phyloP scores from a whole-genome alignment of 106 monocot genomes.

The Xerophyta viscosa region DNA sequence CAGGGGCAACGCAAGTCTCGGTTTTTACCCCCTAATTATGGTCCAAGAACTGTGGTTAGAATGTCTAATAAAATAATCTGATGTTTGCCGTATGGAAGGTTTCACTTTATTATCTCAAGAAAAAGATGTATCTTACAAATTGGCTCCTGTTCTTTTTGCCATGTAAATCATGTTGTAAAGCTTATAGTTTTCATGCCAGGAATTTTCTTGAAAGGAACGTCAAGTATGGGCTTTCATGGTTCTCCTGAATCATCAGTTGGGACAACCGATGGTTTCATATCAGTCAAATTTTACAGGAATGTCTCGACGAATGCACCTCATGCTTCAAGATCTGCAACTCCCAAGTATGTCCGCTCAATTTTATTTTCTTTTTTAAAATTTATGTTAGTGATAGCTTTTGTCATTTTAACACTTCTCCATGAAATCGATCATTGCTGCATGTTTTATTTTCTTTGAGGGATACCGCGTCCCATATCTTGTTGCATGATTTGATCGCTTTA shows the following conservation, averaged over 20 bases:
- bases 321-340: constrained; percentile 37
- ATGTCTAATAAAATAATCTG: no score
- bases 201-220: constrained; percentile 30
- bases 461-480: neutral
- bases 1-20: no score
- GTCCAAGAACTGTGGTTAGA: no score
- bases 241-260: constrained; percentile 57
- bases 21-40: no score
- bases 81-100: no score
- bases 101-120: no score
- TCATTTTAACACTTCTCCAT: neutral
- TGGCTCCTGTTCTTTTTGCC: neutral
- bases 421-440: neutral
- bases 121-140: no score
- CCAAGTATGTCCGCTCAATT: constrained; percentile 31
- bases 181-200: constrained; percentile 24
- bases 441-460: neutral
- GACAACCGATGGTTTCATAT: constrained; percentile 38
- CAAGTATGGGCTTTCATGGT: constrained; percentile 52
- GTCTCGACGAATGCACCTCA: constrained; percentile 3
- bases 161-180: neutral
- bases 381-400: neutral
- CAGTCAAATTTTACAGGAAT: constrained; percentile 51
- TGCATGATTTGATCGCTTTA: no score
- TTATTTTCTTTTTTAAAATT: neutral